Conservation (phyloP, 192 early-diverging fungal species). For the Mortierella alpina region DNA sequence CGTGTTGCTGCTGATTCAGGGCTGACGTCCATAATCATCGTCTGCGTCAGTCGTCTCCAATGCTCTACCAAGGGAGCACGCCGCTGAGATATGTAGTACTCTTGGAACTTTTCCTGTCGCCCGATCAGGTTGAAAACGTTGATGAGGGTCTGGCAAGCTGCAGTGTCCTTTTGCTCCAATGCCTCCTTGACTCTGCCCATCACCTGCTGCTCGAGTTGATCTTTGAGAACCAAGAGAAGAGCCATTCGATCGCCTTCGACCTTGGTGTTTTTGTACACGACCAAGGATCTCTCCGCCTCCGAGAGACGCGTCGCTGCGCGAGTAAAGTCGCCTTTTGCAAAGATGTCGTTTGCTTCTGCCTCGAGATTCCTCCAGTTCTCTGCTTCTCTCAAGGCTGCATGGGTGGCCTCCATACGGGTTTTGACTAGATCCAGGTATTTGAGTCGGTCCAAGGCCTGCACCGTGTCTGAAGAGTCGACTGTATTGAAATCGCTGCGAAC, state of each 20-base stretch:
- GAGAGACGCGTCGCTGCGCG: constrained; percentile 69
- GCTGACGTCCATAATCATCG: constrained; percentile 4
- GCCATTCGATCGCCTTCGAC: constrained; percentile 73
- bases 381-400: constrained; percentile 72
- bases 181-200: constrained; percentile 63
- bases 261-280: constrained; percentile 70
- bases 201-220: constrained; percentile 68
- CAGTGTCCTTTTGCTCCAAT: constrained; percentile 67
- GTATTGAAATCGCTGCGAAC: constrained; percentile 61
- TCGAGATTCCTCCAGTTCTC: constrained; percentile 85
- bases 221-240: constrained; percentile 66
- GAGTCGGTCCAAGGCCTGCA: constrained; percentile 67
- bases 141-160: constrained; percentile 60
- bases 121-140: constrained; percentile 70
- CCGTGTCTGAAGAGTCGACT: constrained; percentile 53
- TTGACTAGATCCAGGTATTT: constrained; percentile 73
- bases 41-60: constrained; percentile 53
- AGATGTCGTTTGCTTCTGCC: constrained; percentile 70
- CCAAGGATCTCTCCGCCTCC: constrained; percentile 71
- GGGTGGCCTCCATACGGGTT: constrained; percentile 73
- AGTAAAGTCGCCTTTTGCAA: constrained; percentile 70
- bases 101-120: constrained; percentile 64
- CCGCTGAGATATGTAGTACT: constrained; percentile 66
- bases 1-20: background rate
- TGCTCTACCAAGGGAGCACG: constrained; percentile 57